phyloP scores from a whole-genome alignment of 495 filamentous ascomycete genomes.

The Aspergillus ostianus region DNA sequence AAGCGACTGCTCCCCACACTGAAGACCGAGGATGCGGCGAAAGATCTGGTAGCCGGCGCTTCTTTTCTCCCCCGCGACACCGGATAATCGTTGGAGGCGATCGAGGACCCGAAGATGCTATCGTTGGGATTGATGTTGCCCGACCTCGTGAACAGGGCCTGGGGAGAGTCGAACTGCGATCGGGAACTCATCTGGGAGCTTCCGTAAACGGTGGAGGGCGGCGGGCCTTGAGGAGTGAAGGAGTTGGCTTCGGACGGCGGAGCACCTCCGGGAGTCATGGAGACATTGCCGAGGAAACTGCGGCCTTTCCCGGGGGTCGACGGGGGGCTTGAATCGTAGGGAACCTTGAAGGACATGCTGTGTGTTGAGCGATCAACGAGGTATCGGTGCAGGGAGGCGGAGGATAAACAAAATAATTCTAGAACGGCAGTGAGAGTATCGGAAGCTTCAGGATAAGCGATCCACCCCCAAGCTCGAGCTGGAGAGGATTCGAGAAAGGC shows the following conservation, averaged over 20 bases:
- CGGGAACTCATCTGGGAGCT: slow-evolving; percentile 60
- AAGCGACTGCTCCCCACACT: slow-evolving; percentile 41
- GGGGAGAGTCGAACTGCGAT: slow-evolving; percentile 31
- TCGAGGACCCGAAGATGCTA: slow-evolving; percentile 44
- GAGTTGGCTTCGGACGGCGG: slow-evolving; percentile 68
- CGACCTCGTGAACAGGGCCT: slow-evolving; percentile 42
- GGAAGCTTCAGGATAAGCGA: neutral
- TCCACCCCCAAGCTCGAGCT: neutral
- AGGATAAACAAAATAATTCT: slow-evolving; percentile 9
- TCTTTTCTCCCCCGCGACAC: slow-evolving; percentile 33
- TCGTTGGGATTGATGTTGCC: slow-evolving; percentile 41
- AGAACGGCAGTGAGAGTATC: neutral
- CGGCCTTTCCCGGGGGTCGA: slow-evolving; percentile 44
- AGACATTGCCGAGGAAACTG: slow-evolving; percentile 51
- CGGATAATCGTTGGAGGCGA: slow-evolving; percentile 36
- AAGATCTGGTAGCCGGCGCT: slow-evolving; percentile 19
- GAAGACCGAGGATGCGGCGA: slow-evolving; percentile 34
- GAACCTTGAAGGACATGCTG: slow-evolving; percentile 42
- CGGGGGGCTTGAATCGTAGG: slow-evolving; percentile 37
- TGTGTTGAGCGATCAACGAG: neutral
- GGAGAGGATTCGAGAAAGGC: neutral
- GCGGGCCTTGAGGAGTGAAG: slow-evolving; percentile 71
- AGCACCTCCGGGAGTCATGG: slow-evolving; percentile 74
- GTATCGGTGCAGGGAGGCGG: neutral
- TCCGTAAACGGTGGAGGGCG: slow-evolving; percentile 61